Percentiles rank a stretch among this genome's conserved stretches.
Evolutionary conservation across 2,329 filamentous ascomycete species (phyloP).

Genomic region (Hypoxylon sp.): DNA sequence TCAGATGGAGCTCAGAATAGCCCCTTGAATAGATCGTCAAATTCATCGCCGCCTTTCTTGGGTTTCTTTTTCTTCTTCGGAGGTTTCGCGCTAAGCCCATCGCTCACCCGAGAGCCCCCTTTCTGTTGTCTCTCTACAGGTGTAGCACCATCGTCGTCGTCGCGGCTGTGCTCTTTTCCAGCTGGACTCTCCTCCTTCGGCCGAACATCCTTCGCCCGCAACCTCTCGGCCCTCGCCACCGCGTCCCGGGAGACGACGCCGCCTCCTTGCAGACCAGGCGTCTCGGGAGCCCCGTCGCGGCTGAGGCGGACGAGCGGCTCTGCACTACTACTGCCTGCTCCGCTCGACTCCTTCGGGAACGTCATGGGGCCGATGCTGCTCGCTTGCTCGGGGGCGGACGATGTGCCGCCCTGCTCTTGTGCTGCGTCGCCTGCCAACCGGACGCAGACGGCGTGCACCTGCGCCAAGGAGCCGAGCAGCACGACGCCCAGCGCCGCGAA

Average conservation of each 20-base stretch:
- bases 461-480: conserved; percentile 73
- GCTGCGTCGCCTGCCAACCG: conserved; percentile 50
- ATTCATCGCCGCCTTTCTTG: conserved; percentile 73
- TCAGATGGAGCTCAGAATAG: conserved; percentile 58
- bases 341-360: not conserved
- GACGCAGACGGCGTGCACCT: conserved; percentile 62
- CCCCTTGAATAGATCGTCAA: conserved; percentile 78
- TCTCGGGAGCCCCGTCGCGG: not conserved
- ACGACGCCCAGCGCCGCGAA: conserved; percentile 78
- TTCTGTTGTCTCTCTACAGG: conserved; percentile 47
- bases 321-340: not conserved
- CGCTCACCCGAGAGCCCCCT: conserved; percentile 38
- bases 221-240: conserved; percentile 42
- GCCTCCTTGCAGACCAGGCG: conserved; percentile 16
- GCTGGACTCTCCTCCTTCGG: not conserved
- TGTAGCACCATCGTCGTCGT: conserved; percentile 35
- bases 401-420: not conserved
- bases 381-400: not conserved
- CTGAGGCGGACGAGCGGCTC: not conserved
- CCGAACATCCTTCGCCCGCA: conserved; percentile 18
- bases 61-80: conserved; percentile 56
- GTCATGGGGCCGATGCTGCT: too few relatives aligned
- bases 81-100: conserved; percentile 10
- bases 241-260: conserved; percentile 47
- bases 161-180: not conserved